Evolutionary conservation across 495 filamentous ascomycete genomes (phyloP), one percentile per base, ranked within the genome.

Genomic region (Penicillium odoratum): DNA sequence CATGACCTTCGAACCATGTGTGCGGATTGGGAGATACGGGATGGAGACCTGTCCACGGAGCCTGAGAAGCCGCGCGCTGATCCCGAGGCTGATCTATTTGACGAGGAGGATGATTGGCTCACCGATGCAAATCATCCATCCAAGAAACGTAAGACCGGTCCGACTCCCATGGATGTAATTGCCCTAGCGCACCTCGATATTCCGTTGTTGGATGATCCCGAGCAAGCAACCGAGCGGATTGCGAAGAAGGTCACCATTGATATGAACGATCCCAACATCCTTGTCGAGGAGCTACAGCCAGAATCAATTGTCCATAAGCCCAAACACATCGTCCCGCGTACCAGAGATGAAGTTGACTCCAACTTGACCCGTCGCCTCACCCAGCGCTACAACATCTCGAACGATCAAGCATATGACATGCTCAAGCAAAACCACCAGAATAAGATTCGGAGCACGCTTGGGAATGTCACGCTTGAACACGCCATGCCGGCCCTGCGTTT

Each of bases 391-490:
- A 97, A 98, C 70, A 89, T 96, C 49, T 96, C 93, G 29, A 97
- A 96, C 57, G 94, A 99, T 65, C 87, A 91, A 46, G 93, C 92
- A 2, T 99, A 99, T 68, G 91, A 97, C 62, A 85, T 89, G 51
- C 82, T 99, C 44, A 98, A 99, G 73, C 91, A 95, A 68, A 99
- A 97, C 69, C 90, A 92, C 61, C 91, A 95, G 74, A 93, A 88
- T 79, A 97, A 95, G 73, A 88, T 99, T 60, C 87, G 94, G 42
- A 93, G 91, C 47, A 95, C 89, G 0, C 79, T 99, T 51, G 91
- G 91, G 7, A 90, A 89, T 61, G 77, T 95, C 33, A 81, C 85
- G 18, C 83, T 99, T 29, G 94, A 98, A 73, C 94, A 99, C 72
- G 88, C 87, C 70, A 78, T 97, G 79, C 91, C 94, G 15, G 94